Conservation (phyloP, 2,329 filamentous ascomycete genomes). For the Penicillium sp. region DNA sequence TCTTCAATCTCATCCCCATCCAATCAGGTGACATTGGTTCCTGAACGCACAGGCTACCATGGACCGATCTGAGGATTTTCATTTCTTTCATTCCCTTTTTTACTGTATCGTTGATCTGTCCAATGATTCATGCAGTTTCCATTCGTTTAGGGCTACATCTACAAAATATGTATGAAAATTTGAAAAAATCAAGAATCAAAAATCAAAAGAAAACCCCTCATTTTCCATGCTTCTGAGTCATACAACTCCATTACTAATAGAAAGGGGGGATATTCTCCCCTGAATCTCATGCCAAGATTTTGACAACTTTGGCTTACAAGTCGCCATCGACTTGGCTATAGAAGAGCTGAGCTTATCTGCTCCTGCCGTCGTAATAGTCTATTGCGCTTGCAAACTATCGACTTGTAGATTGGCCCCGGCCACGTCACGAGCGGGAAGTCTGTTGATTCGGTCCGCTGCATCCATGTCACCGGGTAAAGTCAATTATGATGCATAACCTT, state of each 20-base stretch:
- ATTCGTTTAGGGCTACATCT: neutral
- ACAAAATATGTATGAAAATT: neutral
- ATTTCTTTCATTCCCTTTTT: neutral
- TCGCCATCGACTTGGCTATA: neutral
- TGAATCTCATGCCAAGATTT: neutral
- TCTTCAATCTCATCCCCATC: neutral
- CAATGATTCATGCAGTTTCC: neutral
- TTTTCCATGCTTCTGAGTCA: too few relatives aligned
- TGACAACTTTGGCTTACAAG: neutral
- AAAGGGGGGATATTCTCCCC: neutral
- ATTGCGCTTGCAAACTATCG: neutral
- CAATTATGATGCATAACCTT: neutral
- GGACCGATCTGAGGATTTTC: neutral
- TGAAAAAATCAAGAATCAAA: neutral
- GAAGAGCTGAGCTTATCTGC: neutral
- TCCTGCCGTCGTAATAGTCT: neutral
- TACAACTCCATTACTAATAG: neutral
- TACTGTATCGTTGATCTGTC: neutral
- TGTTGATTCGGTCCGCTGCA: neutral
- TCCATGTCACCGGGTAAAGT: neutral
- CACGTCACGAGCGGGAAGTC: neutral
- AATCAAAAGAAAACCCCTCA: neutral
- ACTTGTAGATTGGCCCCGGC: neutral
- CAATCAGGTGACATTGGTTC: neutral
- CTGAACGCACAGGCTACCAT: neutral